Conservation (phyloP, 108 stramenopile genomes). For the Skeletonema costatum region DNA sequence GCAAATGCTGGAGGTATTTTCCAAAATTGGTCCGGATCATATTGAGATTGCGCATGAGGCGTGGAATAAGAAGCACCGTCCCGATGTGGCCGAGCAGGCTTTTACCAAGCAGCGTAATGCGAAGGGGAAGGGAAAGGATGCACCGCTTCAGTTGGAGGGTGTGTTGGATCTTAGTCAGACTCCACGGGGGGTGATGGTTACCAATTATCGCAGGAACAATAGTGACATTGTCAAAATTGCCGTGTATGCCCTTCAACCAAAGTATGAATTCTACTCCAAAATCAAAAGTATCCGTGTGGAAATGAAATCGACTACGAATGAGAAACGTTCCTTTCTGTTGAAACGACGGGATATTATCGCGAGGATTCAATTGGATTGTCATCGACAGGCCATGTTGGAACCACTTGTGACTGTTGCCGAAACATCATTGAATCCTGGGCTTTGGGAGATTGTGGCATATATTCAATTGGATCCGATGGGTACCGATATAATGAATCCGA, state of each 20-base stretch:
- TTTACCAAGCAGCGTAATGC: background rate
- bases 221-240: conserved; percentile 2
- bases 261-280: conserved; percentile 37
- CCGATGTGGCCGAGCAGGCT: conserved; percentile 17
- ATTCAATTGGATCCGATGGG: conserved; percentile 19
- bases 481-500: conserved; percentile 10
- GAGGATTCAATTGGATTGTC: conserved; percentile 5
- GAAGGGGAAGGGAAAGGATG: conserved; percentile 6
- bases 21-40: background rate
- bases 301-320: conserved; percentile 5
- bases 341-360: conserved; percentile 19
- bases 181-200: conserved; percentile 27
- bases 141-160: conserved; percentile 26
- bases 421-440: conserved; percentile 15
- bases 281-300: conserved; percentile 20
- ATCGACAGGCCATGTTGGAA: background rate
- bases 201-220: background rate
- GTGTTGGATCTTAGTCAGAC: conserved; percentile 18
- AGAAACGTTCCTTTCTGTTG: conserved; percentile 6
- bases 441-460: conserved; percentile 27
- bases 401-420: conserved; percentile 12
- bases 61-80: conserved; percentile 30
- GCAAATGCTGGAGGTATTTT: conserved; percentile 25
- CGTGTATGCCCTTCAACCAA: conserved; percentile 19
- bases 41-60: conserved; percentile 7